These are phyloP conservation scores for Plantago coronopus DNA, from an alignment of 305 asterid species.

Conservation along the genomic window DNA sequence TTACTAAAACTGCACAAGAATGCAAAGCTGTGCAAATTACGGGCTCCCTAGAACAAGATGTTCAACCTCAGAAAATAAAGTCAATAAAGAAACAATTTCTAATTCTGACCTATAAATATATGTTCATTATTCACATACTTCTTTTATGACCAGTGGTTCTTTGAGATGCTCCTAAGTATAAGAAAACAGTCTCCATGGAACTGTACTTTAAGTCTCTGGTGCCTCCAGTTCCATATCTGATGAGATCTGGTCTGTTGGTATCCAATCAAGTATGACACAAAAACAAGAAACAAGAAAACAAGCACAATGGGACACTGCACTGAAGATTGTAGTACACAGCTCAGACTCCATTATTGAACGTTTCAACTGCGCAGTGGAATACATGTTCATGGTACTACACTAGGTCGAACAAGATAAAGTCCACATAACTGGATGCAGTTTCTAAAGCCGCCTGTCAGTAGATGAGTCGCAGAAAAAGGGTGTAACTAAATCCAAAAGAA, in stretches of 20 bases:
- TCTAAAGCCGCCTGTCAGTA: neutral
- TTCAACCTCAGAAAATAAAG: neutral
- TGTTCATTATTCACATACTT: neutral
- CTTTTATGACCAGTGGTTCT: neutral
- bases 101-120: neutral
- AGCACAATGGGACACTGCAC: no score
- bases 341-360: neutral
- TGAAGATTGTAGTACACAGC: neutral
- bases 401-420: no score
- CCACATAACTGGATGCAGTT: neutral
- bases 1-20: neutral
- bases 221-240: neutral
- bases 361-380: neutral
- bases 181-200: neutral
- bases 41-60: neutral
- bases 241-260: neutral
- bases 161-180: constrained; percentile 1
- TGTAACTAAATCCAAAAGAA: no score
- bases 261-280: neutral
- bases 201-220: neutral
- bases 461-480: neutral
- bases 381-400: no score
- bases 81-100: neutral
- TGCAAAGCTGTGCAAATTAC: neutral
- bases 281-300: neutral